These are phyloP conservation scores for Penicillium sp. DNA, from an alignment of 2,329 filamentous ascomycete species.

Conservation along the genomic window DNA sequence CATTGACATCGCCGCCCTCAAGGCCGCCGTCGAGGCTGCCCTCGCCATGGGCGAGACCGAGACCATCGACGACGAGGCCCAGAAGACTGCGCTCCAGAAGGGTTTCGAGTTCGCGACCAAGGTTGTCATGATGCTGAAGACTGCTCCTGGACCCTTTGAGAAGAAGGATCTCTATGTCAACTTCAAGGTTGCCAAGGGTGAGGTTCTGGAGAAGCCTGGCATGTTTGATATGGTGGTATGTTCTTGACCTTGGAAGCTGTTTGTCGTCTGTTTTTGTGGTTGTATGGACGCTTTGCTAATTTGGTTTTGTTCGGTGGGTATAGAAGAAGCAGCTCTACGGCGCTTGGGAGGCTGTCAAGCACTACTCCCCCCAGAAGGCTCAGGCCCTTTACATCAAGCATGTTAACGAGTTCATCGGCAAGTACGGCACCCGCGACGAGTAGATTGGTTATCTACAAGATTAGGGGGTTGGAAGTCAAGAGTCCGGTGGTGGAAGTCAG, in stretches of 20 bases:
- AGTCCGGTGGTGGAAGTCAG: background rate
- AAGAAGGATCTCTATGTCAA: constrained; percentile 41
- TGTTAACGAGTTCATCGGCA: constrained; percentile 70
- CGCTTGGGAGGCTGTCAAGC: constrained; percentile 72
- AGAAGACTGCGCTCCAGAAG: constrained; percentile 20
- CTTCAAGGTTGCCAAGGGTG: constrained; percentile 41
- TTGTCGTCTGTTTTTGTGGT: background rate
- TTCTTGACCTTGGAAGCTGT: background rate
- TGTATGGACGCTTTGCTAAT: constrained; percentile 19
- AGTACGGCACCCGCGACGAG: constrained; percentile 55
- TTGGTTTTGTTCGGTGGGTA: constrained; percentile 4
- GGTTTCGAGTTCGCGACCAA: constrained; percentile 37
- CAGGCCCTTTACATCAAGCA: constrained; percentile 75
- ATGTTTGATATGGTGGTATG: constrained; percentile 46
- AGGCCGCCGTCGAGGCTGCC: constrained; percentile 22
- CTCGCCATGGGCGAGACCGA: constrained; percentile 20
- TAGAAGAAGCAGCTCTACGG: constrained; percentile 79
- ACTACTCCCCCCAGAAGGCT: constrained; percentile 66
- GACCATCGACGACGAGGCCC: constrained; percentile 17
- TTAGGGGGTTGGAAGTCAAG: background rate
- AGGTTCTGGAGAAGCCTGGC: constrained; percentile 35
- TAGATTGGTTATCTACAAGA: constrained; percentile 7
- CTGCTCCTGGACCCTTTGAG: constrained; percentile 27
- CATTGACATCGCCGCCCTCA: constrained; percentile 31
- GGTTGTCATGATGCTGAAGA: constrained; percentile 33